These are phyloP conservation scores for Quercus tomentella DNA, from an alignment of 331 rosid genomes.

Conservation along the genomic window DNA sequence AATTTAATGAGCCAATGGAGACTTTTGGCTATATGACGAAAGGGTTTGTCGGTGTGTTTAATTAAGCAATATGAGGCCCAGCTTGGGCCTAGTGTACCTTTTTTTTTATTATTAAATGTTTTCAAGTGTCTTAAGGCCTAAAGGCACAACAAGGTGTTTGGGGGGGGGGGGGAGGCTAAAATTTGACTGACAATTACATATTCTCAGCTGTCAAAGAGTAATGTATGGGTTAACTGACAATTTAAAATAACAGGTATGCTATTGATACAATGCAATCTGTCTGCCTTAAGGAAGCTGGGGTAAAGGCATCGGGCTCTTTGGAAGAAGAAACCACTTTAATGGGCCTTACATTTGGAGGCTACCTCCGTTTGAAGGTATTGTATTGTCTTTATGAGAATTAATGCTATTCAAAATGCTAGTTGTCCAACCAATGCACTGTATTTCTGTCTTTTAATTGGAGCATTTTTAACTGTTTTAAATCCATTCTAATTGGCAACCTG, in stretches of 20 bases:
- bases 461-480: background rate
- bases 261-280: constrained; percentile 86
- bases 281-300: constrained; percentile 71
- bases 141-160: no score
- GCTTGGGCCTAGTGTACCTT: no score
- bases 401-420: background rate
- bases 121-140: no score
- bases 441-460: constrained; percentile 5
- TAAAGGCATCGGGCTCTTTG: constrained; percentile 35
- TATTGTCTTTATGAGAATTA: background rate
- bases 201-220: constrained; percentile 7
- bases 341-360: constrained; percentile 91
- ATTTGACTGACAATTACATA: no score
- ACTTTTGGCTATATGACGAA: background rate
- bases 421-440: constrained; percentile 2
- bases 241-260: constrained; percentile 49
- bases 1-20: background rate
- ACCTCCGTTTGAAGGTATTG: constrained; percentile 80
- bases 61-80: background rate
- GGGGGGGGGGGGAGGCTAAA: no score
- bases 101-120: no score
- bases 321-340: constrained; percentile 82
- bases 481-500: constrained; percentile 1
- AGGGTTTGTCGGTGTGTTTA: background rate
- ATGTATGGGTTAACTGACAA: background rate